Conservation (phyloP, 257 asterid species). For the Przewalskia tangutica region DNA sequence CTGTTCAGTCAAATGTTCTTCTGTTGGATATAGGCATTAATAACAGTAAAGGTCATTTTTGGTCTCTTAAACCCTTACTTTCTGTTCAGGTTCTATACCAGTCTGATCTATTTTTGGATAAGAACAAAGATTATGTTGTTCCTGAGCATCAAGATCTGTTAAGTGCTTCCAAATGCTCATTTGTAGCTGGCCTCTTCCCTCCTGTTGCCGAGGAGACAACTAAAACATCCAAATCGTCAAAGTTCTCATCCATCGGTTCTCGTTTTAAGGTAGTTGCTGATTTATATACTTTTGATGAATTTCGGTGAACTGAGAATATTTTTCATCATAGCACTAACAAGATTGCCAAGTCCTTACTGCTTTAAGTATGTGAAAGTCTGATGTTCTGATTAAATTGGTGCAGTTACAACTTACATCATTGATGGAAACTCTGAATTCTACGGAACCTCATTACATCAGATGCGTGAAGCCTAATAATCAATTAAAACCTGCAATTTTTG, state of each 20-base stretch:
- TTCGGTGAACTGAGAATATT: neutral
- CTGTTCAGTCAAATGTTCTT: neutral
- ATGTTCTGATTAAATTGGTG: conserved; percentile 21
- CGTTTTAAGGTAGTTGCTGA: conserved; percentile 70
- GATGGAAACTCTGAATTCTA: conserved; percentile 94
- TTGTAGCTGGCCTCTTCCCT: conserved; percentile 88
- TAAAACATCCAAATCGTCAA: conserved; percentile 80
- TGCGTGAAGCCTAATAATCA: conserved; percentile 95
- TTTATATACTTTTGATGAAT: neutral
- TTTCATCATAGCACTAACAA: neutral
- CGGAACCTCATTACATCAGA: conserved; percentile 96
- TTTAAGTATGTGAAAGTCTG: conserved; percentile 11
- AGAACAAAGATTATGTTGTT: conserved; percentile 96
- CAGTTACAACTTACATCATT: conserved; percentile 89
- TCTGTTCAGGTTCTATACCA: conserved; percentile 71
- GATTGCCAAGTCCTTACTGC: neutral
- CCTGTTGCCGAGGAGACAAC: conserved; percentile 66
- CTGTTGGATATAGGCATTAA: neutral
- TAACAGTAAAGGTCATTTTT: neutral
- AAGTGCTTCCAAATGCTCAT: conserved; percentile 66
- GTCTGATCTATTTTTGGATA: conserved; percentile 94
- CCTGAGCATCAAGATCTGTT: conserved; percentile 96
- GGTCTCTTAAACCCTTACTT: conserved; percentile 12
- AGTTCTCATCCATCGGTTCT: conserved; percentile 93
- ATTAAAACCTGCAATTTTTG: conserved; percentile 90